Conservation (phyloP, 176 grass and related monocot species). For the Areca catechu region DNA sequence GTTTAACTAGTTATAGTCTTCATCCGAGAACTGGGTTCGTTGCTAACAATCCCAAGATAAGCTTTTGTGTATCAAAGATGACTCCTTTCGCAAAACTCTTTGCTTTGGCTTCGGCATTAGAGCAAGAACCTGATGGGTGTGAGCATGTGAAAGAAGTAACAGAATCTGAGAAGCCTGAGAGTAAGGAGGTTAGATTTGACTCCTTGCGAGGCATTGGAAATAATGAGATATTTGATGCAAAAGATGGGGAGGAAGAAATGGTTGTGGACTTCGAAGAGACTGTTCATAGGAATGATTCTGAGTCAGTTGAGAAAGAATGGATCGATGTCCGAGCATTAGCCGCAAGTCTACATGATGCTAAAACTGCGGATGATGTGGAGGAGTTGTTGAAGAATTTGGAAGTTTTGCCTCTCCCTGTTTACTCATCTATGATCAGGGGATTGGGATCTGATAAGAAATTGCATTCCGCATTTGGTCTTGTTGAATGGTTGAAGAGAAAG, state of each 20-base stretch:
- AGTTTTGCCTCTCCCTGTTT: slow-evolving; percentile 59
- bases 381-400: slow-evolving; percentile 25
- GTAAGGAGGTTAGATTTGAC: not conserved
- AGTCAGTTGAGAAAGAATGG: slow-evolving; percentile 8
- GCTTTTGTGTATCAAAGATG: not conserved
- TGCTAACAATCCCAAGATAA: not conserved
- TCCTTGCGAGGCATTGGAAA: not conserved
- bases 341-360: slow-evolving; percentile 31
- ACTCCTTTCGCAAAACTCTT: slow-evolving; percentile 2
- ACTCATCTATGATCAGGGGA: slow-evolving; percentile 53
- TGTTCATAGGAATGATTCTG: not conserved
- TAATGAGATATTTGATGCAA: not conserved
- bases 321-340: slow-evolving; percentile 48
- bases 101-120: slow-evolving; percentile 1
- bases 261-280: not conserved
- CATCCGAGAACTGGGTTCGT: not conserved
- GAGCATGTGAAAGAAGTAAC: not conserved
- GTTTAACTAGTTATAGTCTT: not conserved
- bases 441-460: slow-evolving; percentile 37
- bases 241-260: not conserved
- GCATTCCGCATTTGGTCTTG: slow-evolving; percentile 57
- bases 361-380: slow-evolving; percentile 50
- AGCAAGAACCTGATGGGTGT: slow-evolving; percentile 9
- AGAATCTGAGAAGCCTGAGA: not conserved
- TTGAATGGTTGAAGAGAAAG: slow-evolving; percentile 57